Evolutionary conservation across 1,139 yeast species (phyloP).

Genomic region (Diutina ranongensis): DNA sequence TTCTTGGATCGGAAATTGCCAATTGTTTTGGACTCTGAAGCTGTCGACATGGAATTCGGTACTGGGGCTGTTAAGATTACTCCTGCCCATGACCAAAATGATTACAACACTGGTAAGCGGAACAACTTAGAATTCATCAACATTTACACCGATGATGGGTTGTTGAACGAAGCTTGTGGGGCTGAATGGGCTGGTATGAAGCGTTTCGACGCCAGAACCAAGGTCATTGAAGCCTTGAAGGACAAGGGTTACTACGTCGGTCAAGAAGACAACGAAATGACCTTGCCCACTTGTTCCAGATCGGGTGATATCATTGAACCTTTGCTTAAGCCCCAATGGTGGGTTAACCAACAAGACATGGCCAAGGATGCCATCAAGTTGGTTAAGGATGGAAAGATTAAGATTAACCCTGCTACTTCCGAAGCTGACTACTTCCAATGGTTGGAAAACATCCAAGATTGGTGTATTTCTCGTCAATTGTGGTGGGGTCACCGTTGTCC

Average conservation of each 20-base stretch:
- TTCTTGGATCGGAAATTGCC: slow-evolving; percentile 80
- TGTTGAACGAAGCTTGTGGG: slow-evolving; percentile 86
- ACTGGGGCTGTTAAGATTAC: slow-evolving; percentile 99
- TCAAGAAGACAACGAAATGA: slow-evolving; percentile 91
- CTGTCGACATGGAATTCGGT: slow-evolving; percentile 98
- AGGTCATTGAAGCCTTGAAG: slow-evolving; percentile 74
- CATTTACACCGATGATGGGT: slow-evolving; percentile 87
- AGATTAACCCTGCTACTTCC: slow-evolving; percentile 78
- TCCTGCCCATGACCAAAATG: slow-evolving; percentile 97
- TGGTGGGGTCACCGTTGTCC: slow-evolving; percentile 99
- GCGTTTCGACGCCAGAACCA: slow-evolving; percentile 87
- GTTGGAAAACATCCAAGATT: slow-evolving; percentile 94
- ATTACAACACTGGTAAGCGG: slow-evolving; percentile 93
- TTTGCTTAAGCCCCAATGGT: slow-evolving; percentile 96
- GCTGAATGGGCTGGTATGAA: slow-evolving; percentile 76
- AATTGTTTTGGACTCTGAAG: slow-evolving; percentile 78
- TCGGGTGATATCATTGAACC: slow-evolving; percentile 97
- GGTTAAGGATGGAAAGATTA: slow-evolving; percentile 71
- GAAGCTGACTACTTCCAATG: slow-evolving; percentile 92
- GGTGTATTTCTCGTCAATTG: slow-evolving; percentile 98
- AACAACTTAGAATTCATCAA: slow-evolving; percentile 79
- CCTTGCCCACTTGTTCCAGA: slow-evolving; percentile 87
- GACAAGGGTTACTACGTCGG: slow-evolving; percentile 66
- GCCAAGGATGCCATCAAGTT: slow-evolving; percentile 83
- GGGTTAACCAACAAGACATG: slow-evolving; percentile 89